These are phyloP conservation scores for Acorus calamus DNA, from an alignment of 106 monocot species.

Conservation along the genomic window DNA sequence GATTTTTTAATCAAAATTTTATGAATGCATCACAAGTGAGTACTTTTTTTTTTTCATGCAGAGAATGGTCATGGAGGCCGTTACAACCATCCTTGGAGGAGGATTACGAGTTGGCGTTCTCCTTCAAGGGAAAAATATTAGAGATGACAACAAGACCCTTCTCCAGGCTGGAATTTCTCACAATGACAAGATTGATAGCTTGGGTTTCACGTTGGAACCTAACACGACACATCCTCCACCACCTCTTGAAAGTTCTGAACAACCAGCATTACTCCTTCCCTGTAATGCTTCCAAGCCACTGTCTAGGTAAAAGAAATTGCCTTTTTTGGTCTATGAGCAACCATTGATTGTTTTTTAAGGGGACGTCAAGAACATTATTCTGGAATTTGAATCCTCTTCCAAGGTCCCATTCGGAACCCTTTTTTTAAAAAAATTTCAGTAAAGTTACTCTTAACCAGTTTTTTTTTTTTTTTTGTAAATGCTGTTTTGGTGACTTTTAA, in stretches of 20 bases:
- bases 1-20: background rate
- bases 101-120: constrained; percentile 59
- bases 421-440: no score
- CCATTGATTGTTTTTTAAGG: no score
- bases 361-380: no score
- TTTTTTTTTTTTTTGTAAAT: no score
- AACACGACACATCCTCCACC: constrained; percentile 21
- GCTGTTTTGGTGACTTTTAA: no score
- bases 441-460: no score
- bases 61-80: constrained; percentile 77
- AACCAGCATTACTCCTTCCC: constrained; percentile 11
- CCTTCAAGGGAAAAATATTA: constrained; percentile 61
- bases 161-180: constrained; percentile 59
- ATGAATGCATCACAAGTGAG: background rate
- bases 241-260: constrained; percentile 12
- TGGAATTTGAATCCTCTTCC: no score
- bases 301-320: constrained; percentile 28
- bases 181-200: constrained; percentile 34
- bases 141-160: constrained; percentile 64
- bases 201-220: constrained; percentile 75
- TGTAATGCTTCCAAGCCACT: constrained; percentile 30
- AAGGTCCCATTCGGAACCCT: no score
- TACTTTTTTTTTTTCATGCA: constrained; percentile 15
- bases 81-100: constrained; percentile 55
- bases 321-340: no score